Conservation (phyloP, 2,329 filamentous ascomycete species). For the Aspergillus oerlinghausenensis region DNA sequence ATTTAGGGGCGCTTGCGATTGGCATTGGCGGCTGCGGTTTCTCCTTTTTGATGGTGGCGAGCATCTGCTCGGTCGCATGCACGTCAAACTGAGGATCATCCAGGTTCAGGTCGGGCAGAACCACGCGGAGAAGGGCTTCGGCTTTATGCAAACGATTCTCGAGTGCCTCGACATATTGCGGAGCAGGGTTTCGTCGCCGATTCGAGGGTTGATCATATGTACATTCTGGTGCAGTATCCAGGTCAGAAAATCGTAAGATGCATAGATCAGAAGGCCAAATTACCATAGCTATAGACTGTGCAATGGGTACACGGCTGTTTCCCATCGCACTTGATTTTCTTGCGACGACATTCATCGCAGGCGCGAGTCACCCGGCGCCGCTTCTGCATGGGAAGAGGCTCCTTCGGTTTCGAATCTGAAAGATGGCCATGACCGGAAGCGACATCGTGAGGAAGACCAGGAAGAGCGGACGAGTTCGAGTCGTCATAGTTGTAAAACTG, state of each 20-base stretch:
- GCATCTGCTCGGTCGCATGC: conserved; percentile 63
- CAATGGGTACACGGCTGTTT: conserved; percentile 92
- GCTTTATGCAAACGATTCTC: conserved; percentile 79
- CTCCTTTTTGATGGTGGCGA: conserved; percentile 43
- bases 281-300: conserved; percentile 97
- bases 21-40: conserved; percentile 15
- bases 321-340: conserved; percentile 84
- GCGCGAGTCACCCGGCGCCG: conserved; percentile 72
- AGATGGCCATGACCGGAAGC: conserved; percentile 16
- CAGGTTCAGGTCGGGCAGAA: conserved; percentile 79
- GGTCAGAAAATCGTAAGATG: not conserved
- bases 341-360: conserved; percentile 76
- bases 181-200: conserved; percentile 80
- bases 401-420: conserved; percentile 26
- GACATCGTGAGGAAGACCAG: conserved; percentile 13
- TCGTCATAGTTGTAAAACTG: conserved; percentile 18
- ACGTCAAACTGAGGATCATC: conserved; percentile 80
- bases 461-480: conserved; percentile 8
- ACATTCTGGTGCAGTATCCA: conserved; percentile 59
- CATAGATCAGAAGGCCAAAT: conserved; percentile 17
- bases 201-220: conserved; percentile 96
- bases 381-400: conserved; percentile 62
- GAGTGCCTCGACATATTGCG: conserved; percentile 87
- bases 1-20: conserved; percentile 12
- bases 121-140: conserved; percentile 70